Evolutionary conservation across 176 grass and related monocot genomes (phyloP).

Genomic region (Saccharum spontaneum): DNA sequence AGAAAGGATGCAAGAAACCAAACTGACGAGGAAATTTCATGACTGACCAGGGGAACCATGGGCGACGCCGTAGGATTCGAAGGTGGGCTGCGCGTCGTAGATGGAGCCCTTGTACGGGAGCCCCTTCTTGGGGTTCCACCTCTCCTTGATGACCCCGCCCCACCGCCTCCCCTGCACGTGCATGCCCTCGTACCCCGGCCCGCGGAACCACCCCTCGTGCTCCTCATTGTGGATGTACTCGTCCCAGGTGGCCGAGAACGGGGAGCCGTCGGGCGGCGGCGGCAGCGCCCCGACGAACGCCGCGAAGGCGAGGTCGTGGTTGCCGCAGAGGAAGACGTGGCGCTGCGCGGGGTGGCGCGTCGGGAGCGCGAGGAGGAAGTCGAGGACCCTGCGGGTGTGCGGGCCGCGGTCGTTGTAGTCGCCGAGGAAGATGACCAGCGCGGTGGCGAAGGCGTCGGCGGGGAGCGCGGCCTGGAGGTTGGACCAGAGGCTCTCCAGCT

Average conservation of each 20-base stretch:
- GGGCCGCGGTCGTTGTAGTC: constrained; percentile 92
- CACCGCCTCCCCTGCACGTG: constrained; percentile 79
- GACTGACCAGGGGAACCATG: constrained; percentile 75
- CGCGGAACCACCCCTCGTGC: constrained; percentile 82
- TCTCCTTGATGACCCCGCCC: constrained; percentile 59
- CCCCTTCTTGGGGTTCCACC: constrained; percentile 61
- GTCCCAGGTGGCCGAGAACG: constrained; percentile 71
- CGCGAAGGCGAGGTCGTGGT: constrained; percentile 91
- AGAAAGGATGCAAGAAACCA: constrained; percentile 13
- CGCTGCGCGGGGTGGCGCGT: constrained; percentile 54
- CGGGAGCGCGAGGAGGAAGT: constrained; percentile 73
- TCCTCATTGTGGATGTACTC: constrained; percentile 67
- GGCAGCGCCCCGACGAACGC: constrained; percentile 85
- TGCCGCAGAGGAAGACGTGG: constrained; percentile 94
- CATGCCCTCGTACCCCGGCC: constrained; percentile 65
- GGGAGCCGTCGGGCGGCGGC: constrained; percentile 55
- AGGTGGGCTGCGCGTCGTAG: constrained; percentile 77
- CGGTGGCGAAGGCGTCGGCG: constrained; percentile 63
- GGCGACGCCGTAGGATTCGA: constrained; percentile 79
- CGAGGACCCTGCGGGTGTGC: constrained; percentile 56
- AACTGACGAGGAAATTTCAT: not conserved
- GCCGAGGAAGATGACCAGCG: constrained; percentile 90
- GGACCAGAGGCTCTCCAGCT: constrained; percentile 82
- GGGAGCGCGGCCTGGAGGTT: constrained; percentile 58
- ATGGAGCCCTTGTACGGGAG: constrained; percentile 74